Conservation (phyloP, 2,329 filamentous ascomycete genomes). For the Helicocarpus griseus region DNA sequence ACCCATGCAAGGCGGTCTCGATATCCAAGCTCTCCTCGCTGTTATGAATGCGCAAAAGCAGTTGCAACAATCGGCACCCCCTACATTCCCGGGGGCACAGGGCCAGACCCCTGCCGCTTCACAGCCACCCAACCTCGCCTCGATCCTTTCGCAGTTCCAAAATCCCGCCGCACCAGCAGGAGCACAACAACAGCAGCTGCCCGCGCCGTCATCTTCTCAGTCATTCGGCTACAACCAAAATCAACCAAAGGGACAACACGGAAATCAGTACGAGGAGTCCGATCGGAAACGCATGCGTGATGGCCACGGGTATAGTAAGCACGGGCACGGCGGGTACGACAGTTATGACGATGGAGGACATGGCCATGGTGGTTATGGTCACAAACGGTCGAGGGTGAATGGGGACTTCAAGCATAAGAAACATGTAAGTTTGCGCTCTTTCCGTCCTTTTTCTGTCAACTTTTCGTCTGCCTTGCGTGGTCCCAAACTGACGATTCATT, state of each 20-base stretch:
- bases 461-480: not conserved
- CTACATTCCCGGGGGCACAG: constrained; percentile 14
- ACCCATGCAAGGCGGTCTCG: constrained; percentile 18
- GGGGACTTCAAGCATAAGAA: constrained; percentile 24
- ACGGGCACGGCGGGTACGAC: constrained; percentile 20
- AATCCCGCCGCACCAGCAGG: constrained; percentile 25
- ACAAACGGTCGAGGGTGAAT: constrained; percentile 24
- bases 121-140: constrained; percentile 11
- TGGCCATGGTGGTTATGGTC: constrained; percentile 18
- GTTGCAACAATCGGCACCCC: constrained; percentile 20
- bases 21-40: constrained; percentile 31
- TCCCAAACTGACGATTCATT: not conserved
- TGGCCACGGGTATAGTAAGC: not conserved
- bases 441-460: not conserved
- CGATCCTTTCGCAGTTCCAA: constrained; percentile 16
- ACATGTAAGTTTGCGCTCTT: constrained; percentile 25
- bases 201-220: not conserved
- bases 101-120: not conserved
- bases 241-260: constrained; percentile 12
- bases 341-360: constrained; percentile 19
- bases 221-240: constrained; percentile 1
- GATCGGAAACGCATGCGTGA: constrained; percentile 32
- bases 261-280: constrained; percentile 27
- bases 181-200: constrained; percentile 12
- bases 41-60: constrained; percentile 30